phyloP scores from a whole-genome alignment of 164 flowering plant genomes.

The Macadamia integrifolia region DNA sequence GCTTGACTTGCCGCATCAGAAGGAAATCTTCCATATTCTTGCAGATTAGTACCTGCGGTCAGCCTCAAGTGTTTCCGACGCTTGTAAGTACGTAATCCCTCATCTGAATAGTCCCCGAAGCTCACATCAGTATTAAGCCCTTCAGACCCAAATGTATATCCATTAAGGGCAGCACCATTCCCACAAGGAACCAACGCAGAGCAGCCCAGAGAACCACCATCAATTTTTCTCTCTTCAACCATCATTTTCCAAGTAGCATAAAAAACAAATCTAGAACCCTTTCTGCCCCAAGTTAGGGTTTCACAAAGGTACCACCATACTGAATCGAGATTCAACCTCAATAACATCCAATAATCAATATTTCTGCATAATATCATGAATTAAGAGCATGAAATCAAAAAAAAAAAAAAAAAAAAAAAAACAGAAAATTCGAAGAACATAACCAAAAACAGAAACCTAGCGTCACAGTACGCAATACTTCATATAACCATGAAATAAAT shows the following conservation, averaged over 20 bases:
- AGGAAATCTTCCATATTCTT: neutral
- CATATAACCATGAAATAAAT: neutral
- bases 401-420: conserved; percentile 1
- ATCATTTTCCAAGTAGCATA: neutral
- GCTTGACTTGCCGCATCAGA: neutral
- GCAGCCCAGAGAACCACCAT: conserved; percentile 3
- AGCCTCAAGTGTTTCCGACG: conserved; percentile 9
- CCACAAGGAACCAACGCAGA: neutral
- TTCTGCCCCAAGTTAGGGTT: conserved; percentile 10
- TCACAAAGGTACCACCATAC: neutral
- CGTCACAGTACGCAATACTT: neutral
- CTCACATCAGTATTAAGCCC: conserved; percentile 6
- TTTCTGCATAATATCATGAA: neutral
- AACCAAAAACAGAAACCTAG: neutral
- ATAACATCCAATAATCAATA: neutral
- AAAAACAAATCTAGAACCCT: conserved; percentile 2
- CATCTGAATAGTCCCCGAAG: conserved; percentile 2
- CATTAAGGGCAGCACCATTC: neutral
- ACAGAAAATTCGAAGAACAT: neutral
- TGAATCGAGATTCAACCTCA: neutral
- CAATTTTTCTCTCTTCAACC: conserved; percentile 3
- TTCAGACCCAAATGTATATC: conserved; percentile 5
- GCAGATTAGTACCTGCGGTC: conserved; percentile 2
- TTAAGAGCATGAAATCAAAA: neutral
- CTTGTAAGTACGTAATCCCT: conserved; percentile 11